Evolutionary conservation across 139 green algal species (phyloP), one percentile per base, ranked within the genome.

Genomic region (Astrephomene gubernaculifera): DNA sequence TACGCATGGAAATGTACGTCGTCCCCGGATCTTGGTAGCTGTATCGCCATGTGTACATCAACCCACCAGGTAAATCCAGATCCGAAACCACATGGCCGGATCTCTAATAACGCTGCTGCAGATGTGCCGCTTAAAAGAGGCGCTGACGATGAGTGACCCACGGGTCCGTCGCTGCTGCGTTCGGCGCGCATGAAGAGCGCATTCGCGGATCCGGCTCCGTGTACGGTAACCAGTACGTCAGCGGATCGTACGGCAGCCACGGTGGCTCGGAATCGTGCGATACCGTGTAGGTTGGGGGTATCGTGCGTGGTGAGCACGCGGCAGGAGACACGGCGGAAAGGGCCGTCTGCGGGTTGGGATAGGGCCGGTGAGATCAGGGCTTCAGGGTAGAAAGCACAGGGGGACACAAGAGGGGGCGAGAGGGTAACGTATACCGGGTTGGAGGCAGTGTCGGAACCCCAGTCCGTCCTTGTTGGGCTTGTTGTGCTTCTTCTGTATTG

Each of bases 211-310:
- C 74, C 74, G 33, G 74, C 74, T 36, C 74, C 74, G 74, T 82
- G 74, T 53, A 82, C 36, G 53, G 57, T 39, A 36, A 82, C 74
- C 0, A 82, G 36, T 57, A 82, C 74, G 74, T 82, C 54, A 27
- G 74, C 54, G 25, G 57, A 71, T 0, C 38, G 57, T 2, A 71
- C 74, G 35, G 57, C 74, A 4, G 74, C 57, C 24, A 71, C 38
- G 38, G 74, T 60, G 74, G 38, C 25, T 1, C 57, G 74, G 74
- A 71, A 82, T 54, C 74, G 74, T 0, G 63, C 54, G 19, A 41
- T 6, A 38, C 74, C 74, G 38, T 64, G 44, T 36, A 71, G 74
- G 10, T 71, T 0, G 5, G 74, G 74, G 4, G 74, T 60, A 57
- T 71, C 57, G 2, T 36, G 12, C 1, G 74, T 60, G 54, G 38